phyloP scores from a whole-genome alignment of 768 basidiomycete species.

The Tricholomella constricta region DNA sequence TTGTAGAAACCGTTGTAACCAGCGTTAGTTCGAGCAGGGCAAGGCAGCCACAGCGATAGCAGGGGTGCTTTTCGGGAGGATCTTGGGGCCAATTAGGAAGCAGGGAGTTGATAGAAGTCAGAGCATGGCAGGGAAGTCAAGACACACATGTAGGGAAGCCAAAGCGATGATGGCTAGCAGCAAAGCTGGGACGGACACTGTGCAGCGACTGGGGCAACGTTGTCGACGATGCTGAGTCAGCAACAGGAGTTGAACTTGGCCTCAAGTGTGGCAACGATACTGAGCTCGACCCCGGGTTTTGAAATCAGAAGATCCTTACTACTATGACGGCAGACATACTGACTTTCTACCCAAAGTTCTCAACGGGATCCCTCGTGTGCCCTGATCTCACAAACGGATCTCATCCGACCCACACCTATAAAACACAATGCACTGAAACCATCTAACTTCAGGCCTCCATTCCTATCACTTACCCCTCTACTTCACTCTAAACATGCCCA shows the following conservation, averaged over 20 bases:
- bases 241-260: not conserved
- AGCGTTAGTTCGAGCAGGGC: too few species aligned
- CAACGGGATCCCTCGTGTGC: not conserved
- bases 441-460: not conserved
- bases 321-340: not conserved
- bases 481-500: constrained; percentile 14
- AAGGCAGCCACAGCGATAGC: not conserved
- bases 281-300: not conserved
- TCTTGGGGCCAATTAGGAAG: constrained; percentile 17
- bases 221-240: constrained; percentile 3
- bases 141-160: constrained; percentile 10
- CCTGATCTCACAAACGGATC: constrained; percentile 15
- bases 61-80: constrained; percentile 13
- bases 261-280: not conserved
- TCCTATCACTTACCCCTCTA: not conserved
- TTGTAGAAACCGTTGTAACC: too few species aligned
- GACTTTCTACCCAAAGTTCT: not conserved
- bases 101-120: constrained; percentile 7
- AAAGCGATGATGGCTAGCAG: not conserved
- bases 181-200: not conserved
- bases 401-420: constrained; percentile 19
- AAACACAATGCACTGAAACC: constrained; percentile 14
- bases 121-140: not conserved
- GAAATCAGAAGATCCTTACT: constrained; percentile 1
- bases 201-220: not conserved